Evolutionary conservation across 331 rosid genomes (phyloP).

Genomic region (Rosa hybrid): DNA sequence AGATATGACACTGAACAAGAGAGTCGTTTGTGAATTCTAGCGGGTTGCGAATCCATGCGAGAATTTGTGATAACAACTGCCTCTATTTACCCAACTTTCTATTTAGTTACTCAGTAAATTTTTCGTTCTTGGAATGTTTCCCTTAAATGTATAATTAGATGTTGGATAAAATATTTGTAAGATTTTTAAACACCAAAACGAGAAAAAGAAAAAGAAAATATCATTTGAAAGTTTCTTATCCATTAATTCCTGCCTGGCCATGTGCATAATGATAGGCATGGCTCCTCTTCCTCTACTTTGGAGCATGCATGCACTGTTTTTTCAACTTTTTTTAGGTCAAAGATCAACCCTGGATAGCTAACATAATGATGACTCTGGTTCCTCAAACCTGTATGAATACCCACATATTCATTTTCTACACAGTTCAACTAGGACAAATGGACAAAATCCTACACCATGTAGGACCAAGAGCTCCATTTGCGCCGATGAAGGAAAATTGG

Average conservation of each 20-base stretch:
- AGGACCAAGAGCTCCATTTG: slow-evolving; percentile 14
- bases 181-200: background rate
- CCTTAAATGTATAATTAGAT: too few relatives aligned
- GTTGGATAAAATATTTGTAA: background rate
- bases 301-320: background rate
- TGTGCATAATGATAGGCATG: background rate
- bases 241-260: background rate
- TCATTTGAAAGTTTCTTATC: background rate
- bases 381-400: background rate
- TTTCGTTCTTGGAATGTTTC: background rate
- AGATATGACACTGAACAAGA: background rate
- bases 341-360: slow-evolving; percentile 16
- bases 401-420: background rate
- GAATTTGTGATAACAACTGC: too few relatives aligned
- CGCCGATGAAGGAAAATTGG: slow-evolving; percentile 8
- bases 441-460: slow-evolving; percentile 1
- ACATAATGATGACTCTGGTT: slow-evolving; percentile 6
- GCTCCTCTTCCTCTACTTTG: background rate
- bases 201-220: background rate
- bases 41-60: background rate
- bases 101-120: background rate
- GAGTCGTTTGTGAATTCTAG: background rate
- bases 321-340: slow-evolving; percentile 9
- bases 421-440: background rate
- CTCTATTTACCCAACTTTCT: background rate